Evolutionary conservation across 345 rosid species (phyloP).

Genomic region (Adansonia digitata): DNA sequence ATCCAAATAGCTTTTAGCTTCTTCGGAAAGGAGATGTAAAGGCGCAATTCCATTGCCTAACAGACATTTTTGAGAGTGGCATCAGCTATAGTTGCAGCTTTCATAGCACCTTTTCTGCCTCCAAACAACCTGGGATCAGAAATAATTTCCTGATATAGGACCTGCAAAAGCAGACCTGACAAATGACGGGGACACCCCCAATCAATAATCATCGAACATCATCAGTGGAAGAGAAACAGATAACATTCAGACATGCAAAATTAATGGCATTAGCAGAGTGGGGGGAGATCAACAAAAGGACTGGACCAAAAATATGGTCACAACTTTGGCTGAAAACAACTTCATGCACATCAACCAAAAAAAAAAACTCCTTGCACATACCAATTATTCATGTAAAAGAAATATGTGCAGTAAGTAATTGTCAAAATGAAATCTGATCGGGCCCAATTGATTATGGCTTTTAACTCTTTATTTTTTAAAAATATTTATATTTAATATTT

Average conservation of each 20-base stretch:
- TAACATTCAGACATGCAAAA: background rate
- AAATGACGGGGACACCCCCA: slow-evolving; percentile 20
- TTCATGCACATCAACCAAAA: background rate
- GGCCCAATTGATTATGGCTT: too few relatives aligned
- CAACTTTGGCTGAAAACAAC: background rate
- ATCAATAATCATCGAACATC: background rate
- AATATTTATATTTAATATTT: too few relatives aligned
- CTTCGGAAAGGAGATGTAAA: too few relatives aligned
- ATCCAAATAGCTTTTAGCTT: too few relatives aligned
- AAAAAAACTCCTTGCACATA: background rate
- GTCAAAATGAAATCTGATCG: too few relatives aligned
- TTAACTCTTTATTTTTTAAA: too few relatives aligned
- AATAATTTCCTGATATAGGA: slow-evolving; percentile 53
- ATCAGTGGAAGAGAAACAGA: background rate
- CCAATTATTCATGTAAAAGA: background rate
- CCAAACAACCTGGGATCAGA: slow-evolving; percentile 56
- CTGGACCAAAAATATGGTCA: background rate
- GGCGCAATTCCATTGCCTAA: slow-evolving; percentile 92
- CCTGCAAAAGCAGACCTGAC: slow-evolving; percentile 31
- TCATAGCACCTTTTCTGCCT: slow-evolving; percentile 54
- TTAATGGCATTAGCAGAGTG: slow-evolving; percentile 1
- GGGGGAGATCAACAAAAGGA: slow-evolving; percentile 1
- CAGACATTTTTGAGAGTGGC: slow-evolving; percentile 50
- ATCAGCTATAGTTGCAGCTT: slow-evolving; percentile 61
- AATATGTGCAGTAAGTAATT: too few relatives aligned